Conservation (phyloP, 257 asterid species). For the Solanum bulbocastanum region DNA sequence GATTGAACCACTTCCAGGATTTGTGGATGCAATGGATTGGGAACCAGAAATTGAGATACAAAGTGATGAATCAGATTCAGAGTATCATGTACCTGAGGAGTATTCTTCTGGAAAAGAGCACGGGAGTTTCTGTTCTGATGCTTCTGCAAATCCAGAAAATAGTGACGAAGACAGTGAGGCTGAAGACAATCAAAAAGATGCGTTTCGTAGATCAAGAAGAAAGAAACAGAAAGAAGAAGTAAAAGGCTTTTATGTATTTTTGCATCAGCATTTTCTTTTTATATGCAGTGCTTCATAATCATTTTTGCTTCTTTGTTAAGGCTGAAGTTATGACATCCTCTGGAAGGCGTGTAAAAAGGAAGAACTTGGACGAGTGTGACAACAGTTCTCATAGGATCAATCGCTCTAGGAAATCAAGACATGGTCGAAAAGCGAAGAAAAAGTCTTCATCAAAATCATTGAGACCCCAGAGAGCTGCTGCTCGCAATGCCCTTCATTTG, state of each 20-base stretch:
- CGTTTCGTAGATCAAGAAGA: constrained; percentile 71
- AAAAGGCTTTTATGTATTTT: background rate
- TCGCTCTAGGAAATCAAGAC: constrained; percentile 47
- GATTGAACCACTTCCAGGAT: constrained; percentile 82
- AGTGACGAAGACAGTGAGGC: constrained; percentile 54
- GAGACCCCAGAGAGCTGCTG: constrained; percentile 98
- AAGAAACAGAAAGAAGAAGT: constrained; percentile 66
- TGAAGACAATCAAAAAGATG: constrained; percentile 44
- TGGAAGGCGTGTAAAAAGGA: constrained; percentile 92
- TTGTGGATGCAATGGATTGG: constrained; percentile 89
- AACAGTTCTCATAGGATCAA: constrained; percentile 30
- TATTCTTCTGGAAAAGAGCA: constrained; percentile 80
- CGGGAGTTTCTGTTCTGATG: constrained; percentile 40
- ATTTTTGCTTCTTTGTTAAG: constrained; percentile 24
- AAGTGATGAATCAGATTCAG: constrained; percentile 90
- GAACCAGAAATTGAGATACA: constrained; percentile 84
- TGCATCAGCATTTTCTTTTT: background rate
- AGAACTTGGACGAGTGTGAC: constrained; percentile 60
- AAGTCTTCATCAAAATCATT: constrained; percentile 43
- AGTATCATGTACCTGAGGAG: constrained; percentile 81
- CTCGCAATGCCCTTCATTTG: constrained; percentile 88
- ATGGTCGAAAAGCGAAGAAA: constrained; percentile 42
- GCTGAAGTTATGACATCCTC: constrained; percentile 79
- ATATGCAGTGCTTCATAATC: background rate
- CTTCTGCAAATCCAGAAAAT: constrained; percentile 48